Base-by-base conservation (phyloP, 176 grass and related monocot species). In the Musa beccarii region DNA sequence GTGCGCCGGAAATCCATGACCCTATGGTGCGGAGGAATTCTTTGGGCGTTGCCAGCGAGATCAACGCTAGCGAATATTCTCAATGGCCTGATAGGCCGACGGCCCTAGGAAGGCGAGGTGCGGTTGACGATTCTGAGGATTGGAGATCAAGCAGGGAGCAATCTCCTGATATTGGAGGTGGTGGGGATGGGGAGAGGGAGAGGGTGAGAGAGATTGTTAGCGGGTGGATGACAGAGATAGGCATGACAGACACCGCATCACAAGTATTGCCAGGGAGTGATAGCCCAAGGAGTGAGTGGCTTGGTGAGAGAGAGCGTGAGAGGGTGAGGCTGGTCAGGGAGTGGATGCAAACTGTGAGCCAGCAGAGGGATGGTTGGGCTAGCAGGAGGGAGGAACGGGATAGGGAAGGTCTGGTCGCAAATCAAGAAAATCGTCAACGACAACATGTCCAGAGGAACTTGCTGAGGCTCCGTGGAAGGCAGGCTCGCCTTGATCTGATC, bases 271-370 rank as follows among this genome's bases (percentile, higher is more conserved):
- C 75, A 15, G 73, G 67, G 56, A 67, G 9, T 54, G 59, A 78
- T 0, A 86, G 81, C 51, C 72, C 73, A n/a, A 57, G 51, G 2
- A 71, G 69, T 57, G 92, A 96, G 73, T 96, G 87, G 89, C 85
- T 92, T 19, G 90, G 88, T 52, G 95, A 98, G 82, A 85, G 79
- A 20, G 94, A 93, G 86, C 85, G 95, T 25, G 88, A 89, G 84
- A 90, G 88, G 84, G 90, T 98, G 16, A 88, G 90, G 72, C 78
- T 98, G 13, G 95, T 93, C 0, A 91, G 95, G 65, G 95, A 98
- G 83, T 89, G 90, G 90, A 89, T 99, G 51, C 90, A 99, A 69
- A 89, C 90, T 84, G 88, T 83, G 74, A 92, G 90, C 79, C 93
- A 92, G 63, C 85, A 84, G 6, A 89, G 89, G 8, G 90, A 85